A percentile compares a stretch with the other conserved stretches of the same genome.
Evolutionary conservation across 2,329 filamentous ascomycete genomes (phyloP).

Genomic region (Juglanconis sp.): DNA sequence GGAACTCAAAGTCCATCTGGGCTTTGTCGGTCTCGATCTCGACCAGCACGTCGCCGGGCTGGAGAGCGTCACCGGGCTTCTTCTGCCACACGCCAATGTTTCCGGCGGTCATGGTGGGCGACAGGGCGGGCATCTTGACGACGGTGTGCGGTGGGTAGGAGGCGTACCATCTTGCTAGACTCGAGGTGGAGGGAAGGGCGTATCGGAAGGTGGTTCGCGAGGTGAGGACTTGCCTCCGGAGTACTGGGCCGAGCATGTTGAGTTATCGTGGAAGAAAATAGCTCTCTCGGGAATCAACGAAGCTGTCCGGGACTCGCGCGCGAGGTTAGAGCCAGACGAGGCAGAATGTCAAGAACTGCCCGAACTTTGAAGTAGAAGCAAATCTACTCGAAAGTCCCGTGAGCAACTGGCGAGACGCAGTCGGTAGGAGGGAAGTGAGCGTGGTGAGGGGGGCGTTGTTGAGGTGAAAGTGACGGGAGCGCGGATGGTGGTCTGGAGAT

Average conservation of each 20-base stretch:
- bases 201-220: conserved; percentile 48
- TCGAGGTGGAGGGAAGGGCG: conserved; percentile 49
- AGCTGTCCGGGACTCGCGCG: conserved; percentile 13
- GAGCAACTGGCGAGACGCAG: conserved; percentile 10
- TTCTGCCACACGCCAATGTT: conserved; percentile 99
- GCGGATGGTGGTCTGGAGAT: conserved; percentile 12
- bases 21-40: conserved; percentile 99
- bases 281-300: conserved; percentile 21
- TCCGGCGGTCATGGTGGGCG: conserved; percentile 93
- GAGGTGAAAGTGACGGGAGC: background rate
- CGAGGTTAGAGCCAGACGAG: conserved; percentile 19
- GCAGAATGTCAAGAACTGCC: conserved; percentile 11
- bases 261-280: conserved; percentile 21
- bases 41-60: conserved; percentile 90
- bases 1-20: conserved; percentile 99
- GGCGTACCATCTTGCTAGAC: conserved; percentile 64
- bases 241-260: conserved; percentile 61
- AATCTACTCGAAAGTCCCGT: conserved; percentile 11
- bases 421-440: conserved; percentile 19
- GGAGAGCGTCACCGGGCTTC: conserved; percentile 83
- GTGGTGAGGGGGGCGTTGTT: conserved; percentile 14
- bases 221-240: conserved; percentile 60
- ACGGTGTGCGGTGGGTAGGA: conserved; percentile 93
- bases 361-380: conserved; percentile 1
- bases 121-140: conserved; percentile 96